A percentile compares a stretch with the other conserved stretches of the same genome.
Conservation (phyloP, 257 asterid species). For the Paraleonurus japonicus region DNA sequence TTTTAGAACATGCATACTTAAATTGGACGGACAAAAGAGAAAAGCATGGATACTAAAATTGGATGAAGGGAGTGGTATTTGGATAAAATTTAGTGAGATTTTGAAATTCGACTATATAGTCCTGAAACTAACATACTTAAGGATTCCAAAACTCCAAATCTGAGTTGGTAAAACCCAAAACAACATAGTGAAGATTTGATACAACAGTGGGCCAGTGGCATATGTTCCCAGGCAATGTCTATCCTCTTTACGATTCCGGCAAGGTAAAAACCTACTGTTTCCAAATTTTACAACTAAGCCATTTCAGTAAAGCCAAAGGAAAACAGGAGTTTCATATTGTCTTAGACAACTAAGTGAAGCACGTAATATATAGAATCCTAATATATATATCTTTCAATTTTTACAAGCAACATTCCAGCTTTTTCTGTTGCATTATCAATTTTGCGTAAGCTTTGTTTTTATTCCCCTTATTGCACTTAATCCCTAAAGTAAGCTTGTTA, state of each 20-base stretch:
- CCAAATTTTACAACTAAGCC: background rate
- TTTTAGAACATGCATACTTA: too few species aligned
- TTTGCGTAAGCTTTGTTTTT: too few species aligned
- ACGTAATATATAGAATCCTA: too few species aligned
- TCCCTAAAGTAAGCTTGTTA: too few species aligned
- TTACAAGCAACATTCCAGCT: constrained; percentile 90
- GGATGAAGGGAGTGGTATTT: too few species aligned
- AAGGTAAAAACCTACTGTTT: constrained; percentile 4
- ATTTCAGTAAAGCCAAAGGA: background rate
- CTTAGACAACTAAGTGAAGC: too few species aligned
- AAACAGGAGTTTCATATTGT: constrained; percentile 5
- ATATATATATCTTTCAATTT: too few species aligned
- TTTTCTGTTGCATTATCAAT: constrained; percentile 81
- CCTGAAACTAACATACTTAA: background rate
- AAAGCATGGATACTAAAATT: too few species aligned
- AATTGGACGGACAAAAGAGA: too few species aligned
- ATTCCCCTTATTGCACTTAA: too few species aligned
- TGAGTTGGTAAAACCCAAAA: background rate
- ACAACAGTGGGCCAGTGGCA: background rate
- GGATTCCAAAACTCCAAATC: background rate
- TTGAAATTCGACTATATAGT: background rate
- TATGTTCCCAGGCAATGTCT: background rate
- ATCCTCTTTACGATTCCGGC: too few species aligned
- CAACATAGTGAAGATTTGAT: background rate
- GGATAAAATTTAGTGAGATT: background rate